Base-by-base conservation (phyloP, 345 rosid species). In the Triadica sebifera region DNA sequence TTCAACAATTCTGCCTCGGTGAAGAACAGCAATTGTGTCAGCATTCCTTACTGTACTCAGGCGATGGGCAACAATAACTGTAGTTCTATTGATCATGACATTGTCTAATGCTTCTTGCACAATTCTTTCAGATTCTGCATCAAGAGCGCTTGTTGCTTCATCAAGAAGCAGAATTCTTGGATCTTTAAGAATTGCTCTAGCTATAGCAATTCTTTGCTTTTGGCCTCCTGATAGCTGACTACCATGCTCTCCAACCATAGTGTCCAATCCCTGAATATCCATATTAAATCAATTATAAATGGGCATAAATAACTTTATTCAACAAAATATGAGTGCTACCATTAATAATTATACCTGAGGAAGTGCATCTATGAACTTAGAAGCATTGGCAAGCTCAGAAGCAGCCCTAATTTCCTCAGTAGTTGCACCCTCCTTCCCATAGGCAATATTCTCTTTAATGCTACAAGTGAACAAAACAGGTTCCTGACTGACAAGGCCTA, bases 101-200 rank as follows among this genome's bases (percentile, higher is more conserved):
- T 52, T 70, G 49, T 75, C 82, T n/a, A 79, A 58, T 39, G 82
- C 82, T 60, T 74, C 78, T 43, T 74, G 82, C 66, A 75, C 82
- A 7, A 41, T 34, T 66, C 75, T 70, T 55, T 79, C 81, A 6
- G 81, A 79, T 64, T 74, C 77, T 53, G 70, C 45, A 56, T 79
- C 78, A 17, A 74, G 72, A 22, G 78, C 72, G 5, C 78, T 79
- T 9, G 81, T 79, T 9, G 81, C 81, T 78, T 78, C 81, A 37
- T 78, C 81, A 11, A 78, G 73, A 63, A 78, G 81, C 0, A 78
- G 73, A 22, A 78, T 74, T 55, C 74, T 61, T 6, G 81, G 78
- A 24, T 75, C 65, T 45, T 72, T 80, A 20, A 80, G 70, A 46
- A 80, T 80, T 9, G 82, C 79, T 62, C 79, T 67, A 7, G 82